Conservation (phyloP, 2,329 filamentous ascomycete species). For the Periconia digitata region DNA sequence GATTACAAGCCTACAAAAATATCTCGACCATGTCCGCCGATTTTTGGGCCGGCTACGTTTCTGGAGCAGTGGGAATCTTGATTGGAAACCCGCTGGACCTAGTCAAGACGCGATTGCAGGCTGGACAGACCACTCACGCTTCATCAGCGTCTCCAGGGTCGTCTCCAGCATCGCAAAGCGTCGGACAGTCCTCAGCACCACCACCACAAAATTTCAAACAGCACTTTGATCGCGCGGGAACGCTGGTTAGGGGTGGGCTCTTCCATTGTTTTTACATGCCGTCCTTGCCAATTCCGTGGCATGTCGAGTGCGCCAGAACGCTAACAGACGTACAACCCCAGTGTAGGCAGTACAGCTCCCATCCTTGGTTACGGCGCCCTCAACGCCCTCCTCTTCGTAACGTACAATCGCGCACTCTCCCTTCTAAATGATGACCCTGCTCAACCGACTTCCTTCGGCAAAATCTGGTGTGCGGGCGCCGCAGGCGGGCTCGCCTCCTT, state of each 20-base stretch:
- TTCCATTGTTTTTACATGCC: too few species aligned
- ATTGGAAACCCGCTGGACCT: conserved; percentile 86
- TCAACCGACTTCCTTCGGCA: conserved; percentile 54
- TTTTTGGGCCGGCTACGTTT: conserved; percentile 92
- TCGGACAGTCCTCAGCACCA: conserved; percentile 6
- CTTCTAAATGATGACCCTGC: conserved; percentile 50
- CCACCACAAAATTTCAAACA: conserved; percentile 23
- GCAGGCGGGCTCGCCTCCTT: conserved; percentile 82
- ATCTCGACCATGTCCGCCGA: conserved; percentile 70
- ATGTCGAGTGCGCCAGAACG: too few species aligned
- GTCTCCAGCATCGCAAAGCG: conserved; percentile 7
- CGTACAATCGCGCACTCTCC: conserved; percentile 81
- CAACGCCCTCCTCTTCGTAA: conserved; percentile 86
- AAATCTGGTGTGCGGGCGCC: conserved; percentile 78
- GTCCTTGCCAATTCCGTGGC: too few species aligned
- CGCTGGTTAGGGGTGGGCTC: conserved; percentile 40
- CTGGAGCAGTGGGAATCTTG: conserved; percentile 81
- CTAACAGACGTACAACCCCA: conserved; percentile 15
- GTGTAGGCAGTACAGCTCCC: conserved; percentile 74
- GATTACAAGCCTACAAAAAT: background rate
- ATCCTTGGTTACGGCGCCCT: conserved; percentile 87
- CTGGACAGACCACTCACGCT: conserved; percentile 45
- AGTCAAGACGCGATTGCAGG: conserved; percentile 80
- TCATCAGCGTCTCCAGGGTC: conserved; percentile 14
- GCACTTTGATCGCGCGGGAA: conserved; percentile 41